Evolutionary conservation across 768 basidiomycete species (phyloP).

Genomic region (Solioccasus polychromus): DNA sequence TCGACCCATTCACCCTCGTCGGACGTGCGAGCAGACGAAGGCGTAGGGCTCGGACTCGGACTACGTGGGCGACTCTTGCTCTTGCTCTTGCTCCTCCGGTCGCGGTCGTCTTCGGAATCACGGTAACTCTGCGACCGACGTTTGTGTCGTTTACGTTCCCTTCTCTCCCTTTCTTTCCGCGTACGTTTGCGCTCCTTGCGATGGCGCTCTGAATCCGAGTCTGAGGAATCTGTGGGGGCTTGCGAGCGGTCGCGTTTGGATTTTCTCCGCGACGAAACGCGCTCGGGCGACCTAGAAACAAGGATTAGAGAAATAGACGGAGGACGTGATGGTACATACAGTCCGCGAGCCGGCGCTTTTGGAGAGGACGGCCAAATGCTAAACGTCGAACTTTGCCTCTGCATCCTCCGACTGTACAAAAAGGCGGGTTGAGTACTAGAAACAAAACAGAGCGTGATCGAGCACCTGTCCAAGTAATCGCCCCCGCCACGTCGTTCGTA

Average conservation of each 20-base stretch:
- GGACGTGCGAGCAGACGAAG: conserved; percentile 25
- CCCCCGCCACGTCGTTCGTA: conserved; percentile 27
- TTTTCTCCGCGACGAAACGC: conserved; percentile 50
- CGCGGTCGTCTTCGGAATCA: conserved; percentile 30
- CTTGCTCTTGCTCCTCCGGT: conserved; percentile 27
- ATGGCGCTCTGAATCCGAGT: conserved; percentile 57
- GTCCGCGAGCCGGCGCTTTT: conserved; percentile 54
- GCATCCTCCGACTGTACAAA: conserved; percentile 57
- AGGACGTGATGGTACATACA: conserved; percentile 39
- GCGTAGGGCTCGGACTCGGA: conserved; percentile 34
- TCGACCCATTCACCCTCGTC: conserved; percentile 72
- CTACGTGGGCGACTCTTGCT: conserved; percentile 35
- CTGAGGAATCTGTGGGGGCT: conserved; percentile 42
- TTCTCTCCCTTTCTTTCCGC: conserved; percentile 47
- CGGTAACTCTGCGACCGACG: conserved; percentile 38
- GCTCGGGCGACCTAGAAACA: conserved; percentile 50
- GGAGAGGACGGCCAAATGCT: conserved; percentile 86
- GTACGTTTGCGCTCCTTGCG: conserved; percentile 59
- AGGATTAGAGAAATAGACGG: neutral
- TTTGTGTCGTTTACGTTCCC: conserved; percentile 35
- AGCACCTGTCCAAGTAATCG: conserved; percentile 72
- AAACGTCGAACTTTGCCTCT: conserved; percentile 55
- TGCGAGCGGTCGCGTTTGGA: conserved; percentile 55
- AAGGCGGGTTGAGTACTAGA: neutral
- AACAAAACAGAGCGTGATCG: too few species aligned